Base-by-base conservation (phyloP, 768 basidiomycete genomes). In the Boletus vermiculosoides region DNA sequence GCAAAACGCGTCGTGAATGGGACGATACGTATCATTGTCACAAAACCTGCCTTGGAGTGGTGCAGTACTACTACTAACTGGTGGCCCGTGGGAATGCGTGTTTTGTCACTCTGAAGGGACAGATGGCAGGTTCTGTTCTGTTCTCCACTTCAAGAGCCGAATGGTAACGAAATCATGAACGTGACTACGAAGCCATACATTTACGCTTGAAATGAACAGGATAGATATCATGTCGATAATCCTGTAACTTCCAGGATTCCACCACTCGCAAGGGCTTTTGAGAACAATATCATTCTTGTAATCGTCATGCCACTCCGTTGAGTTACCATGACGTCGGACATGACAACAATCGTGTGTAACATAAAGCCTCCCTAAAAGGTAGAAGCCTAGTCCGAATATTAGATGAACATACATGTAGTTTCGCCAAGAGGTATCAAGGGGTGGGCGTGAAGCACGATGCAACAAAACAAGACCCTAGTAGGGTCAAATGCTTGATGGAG, bases 361-460 rank as follows among this genome's bases (percentile, higher is more conserved):
- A 28, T 44, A 44, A 42, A 16, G 12, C 50, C 31, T 49, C 39
- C n/a, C 39, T 5, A 40, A 11, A 41, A 28, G 20, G 13, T 2
- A 10, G 20, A 31, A 31, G 13, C 42, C 28, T 22, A 50, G 45
- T 40, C n/a, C 30, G 11, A n/a, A 56, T 13, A 34, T 57, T 57
- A 57, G 23, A 40, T 25, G 37, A 56, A 56, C 31, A 22, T 57
- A 57, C n/a, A 28, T 25, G 45, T 57, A 55, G 18, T 45, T 45
- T 46, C 23, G 18, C 11, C 30, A 2, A 13, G 23, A n/a, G 2
- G 16, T 12, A 9, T 39, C 23, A 4, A 13, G 8, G 12, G 15
- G 11, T 3, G 16, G 36, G 25, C 23, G 18, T 9, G 11, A 15
- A 13, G 33, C 20, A 30, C 55, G 22, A 39, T 8, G 13, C 7